Conservation (phyloP, 148 eudicot species). For the Amaranthus palmeri region DNA sequence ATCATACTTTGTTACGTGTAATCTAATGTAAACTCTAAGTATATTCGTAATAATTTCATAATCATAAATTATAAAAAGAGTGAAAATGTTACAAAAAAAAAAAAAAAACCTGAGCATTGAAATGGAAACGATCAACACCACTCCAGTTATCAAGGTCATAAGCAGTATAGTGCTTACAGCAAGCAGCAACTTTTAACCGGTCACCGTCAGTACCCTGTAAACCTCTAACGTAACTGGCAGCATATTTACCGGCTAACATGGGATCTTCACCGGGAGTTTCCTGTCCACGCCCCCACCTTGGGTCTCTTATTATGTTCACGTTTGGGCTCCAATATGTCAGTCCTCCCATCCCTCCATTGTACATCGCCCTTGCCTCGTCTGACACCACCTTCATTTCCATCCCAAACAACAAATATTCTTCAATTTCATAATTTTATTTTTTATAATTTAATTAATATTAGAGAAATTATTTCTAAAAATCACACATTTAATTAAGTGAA, state of each 20-base stretch:
- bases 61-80: too few relatives aligned
- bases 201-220: constrained; percentile 65
- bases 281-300: constrained; percentile 97
- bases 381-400: constrained; percentile 62
- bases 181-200: constrained; percentile 83
- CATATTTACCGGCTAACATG: constrained; percentile 57
- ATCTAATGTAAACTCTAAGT: too few relatives aligned
- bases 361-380: constrained; percentile 95
- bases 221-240: constrained; percentile 69
- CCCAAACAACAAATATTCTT: constrained; percentile 4
- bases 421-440: background rate
- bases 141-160: constrained; percentile 93
- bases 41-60: too few relatives aligned
- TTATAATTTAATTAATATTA: too few relatives aligned
- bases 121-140: constrained; percentile 84
- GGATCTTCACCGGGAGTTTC: constrained; percentile 99
- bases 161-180: constrained; percentile 91
- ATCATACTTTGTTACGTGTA: too few relatives aligned
- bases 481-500: too few relatives aligned
- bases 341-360: constrained; percentile 82
- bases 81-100: background rate
- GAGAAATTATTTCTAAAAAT: too few relatives aligned
- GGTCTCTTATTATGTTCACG: constrained; percentile 85
- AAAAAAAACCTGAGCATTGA: constrained; percentile 58
- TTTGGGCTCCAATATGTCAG: constrained; percentile 95